Evolutionary conservation across 2,329 filamentous ascomycete genomes (phyloP).

Genomic region (Scedosporium boydii): DNA sequence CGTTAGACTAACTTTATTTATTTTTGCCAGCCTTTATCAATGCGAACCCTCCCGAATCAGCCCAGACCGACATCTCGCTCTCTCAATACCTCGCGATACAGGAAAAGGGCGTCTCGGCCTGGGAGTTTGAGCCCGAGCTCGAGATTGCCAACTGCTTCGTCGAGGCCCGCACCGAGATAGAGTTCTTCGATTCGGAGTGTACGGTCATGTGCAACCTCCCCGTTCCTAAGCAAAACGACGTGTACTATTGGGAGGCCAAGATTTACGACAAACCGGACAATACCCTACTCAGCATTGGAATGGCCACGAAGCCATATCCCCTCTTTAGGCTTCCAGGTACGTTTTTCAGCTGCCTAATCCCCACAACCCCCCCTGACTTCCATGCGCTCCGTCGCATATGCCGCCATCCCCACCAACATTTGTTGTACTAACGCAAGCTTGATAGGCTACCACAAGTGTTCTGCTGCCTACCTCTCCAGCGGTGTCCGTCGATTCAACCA

Average conservation of each 20-base stretch:
- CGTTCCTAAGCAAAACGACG: constrained; percentile 96
- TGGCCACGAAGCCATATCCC: constrained; percentile 95
- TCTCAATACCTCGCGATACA: constrained; percentile 98
- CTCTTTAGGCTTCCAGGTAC: constrained; percentile 86
- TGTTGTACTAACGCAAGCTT: constrained; percentile 2
- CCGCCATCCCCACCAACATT: too few species aligned
- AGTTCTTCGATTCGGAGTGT: constrained; percentile 97
- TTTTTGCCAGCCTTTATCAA: constrained; percentile 69
- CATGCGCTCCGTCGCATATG: too few species aligned
- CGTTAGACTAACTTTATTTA: constrained; percentile 11
- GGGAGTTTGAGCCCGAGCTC: constrained; percentile 98
- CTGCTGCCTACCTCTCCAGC: constrained; percentile 81
- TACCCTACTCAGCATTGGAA: constrained; percentile 80
- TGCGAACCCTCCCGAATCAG: constrained; percentile 87
- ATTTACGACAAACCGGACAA: constrained; percentile 94
- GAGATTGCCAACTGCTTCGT: constrained; percentile 99
- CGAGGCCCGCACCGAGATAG: constrained; percentile 90
- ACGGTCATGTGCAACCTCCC: constrained; percentile 95
- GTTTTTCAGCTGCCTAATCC: constrained; percentile 16
- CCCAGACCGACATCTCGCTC: constrained; percentile 92
- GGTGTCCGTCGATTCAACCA: constrained; percentile 87
- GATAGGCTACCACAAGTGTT: constrained; percentile 78
- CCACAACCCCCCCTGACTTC: not conserved
- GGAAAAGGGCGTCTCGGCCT: constrained; percentile 98
- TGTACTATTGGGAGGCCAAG: constrained; percentile 99